Evolutionary conservation across 345 rosid genomes (phyloP).

Genomic region (Citrus sinensis): DNA sequence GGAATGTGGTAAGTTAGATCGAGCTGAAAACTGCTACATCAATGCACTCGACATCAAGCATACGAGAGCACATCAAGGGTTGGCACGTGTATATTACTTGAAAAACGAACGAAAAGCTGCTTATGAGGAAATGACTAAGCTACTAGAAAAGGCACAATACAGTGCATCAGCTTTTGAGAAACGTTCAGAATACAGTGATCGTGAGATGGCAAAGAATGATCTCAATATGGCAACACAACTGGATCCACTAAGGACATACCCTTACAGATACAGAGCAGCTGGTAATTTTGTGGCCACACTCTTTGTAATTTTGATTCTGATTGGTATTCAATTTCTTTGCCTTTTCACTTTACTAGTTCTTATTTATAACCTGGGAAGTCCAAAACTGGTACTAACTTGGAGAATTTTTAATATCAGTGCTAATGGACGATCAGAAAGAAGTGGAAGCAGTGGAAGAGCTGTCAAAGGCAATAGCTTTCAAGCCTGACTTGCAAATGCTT

Average conservation of each 20-base stretch:
- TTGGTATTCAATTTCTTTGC: not conserved
- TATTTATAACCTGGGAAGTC: not conserved
- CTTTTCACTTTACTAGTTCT: not conserved
- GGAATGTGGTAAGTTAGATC: slow-evolving; percentile 69
- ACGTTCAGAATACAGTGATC: slow-evolving; percentile 88
- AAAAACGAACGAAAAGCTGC: slow-evolving; percentile 73
- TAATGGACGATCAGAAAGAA: slow-evolving; percentile 93
- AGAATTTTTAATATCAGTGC: slow-evolving; percentile 38
- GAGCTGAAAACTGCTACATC: slow-evolving; percentile 71
- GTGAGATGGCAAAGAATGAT: slow-evolving; percentile 69
- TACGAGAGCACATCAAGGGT: slow-evolving; percentile 96
- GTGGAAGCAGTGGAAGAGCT: slow-evolving; percentile 84
- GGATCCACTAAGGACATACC: slow-evolving; percentile 92
- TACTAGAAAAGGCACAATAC: slow-evolving; percentile 65
- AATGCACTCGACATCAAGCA: slow-evolving; percentile 85
- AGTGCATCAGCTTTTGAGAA: slow-evolving; percentile 90
- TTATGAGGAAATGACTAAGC: slow-evolving; percentile 82
- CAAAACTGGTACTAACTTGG: slow-evolving; percentile 14
- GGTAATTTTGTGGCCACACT: slow-evolving; percentile 39
- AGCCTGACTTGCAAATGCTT: slow-evolving; percentile 83
- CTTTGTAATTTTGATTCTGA: not conserved
- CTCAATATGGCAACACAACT: slow-evolving; percentile 78
- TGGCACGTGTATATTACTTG: slow-evolving; percentile 75
- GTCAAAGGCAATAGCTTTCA: slow-evolving; percentile 79
- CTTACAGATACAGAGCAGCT: slow-evolving; percentile 93